Conservation (phyloP, 352 stramenopile genomes). For the Peronospora belbahrii region DNA sequence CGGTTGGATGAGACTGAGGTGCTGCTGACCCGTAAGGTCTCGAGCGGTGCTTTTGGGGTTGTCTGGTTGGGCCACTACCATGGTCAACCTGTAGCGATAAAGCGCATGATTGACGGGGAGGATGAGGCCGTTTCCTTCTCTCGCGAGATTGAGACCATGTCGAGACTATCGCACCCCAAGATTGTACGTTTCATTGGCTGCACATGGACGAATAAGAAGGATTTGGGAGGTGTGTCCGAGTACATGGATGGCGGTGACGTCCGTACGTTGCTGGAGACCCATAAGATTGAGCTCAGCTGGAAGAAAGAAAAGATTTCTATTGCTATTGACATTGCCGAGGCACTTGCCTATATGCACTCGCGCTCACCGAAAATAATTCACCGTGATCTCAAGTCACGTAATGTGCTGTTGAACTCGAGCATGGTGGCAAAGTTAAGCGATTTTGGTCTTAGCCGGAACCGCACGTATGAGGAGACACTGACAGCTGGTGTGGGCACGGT, state of each 20-base stretch:
- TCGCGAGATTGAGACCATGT: conserved; percentile 81
- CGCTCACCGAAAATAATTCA: conserved; percentile 79
- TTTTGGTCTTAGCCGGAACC: conserved; percentile 76
- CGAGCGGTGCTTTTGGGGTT: conserved; percentile 71
- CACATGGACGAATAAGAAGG: conserved; percentile 74
- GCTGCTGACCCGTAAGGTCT: conserved; percentile 75
- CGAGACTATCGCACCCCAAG: conserved; percentile 66
- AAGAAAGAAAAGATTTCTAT: conserved; percentile 79
- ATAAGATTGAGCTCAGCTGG: conserved; percentile 77
- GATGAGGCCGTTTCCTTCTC: conserved; percentile 71
- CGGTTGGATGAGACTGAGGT: conserved; percentile 80
- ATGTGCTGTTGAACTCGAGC: conserved; percentile 69
- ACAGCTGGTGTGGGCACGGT: conserved; percentile 78
- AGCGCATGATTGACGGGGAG: conserved; percentile 81
- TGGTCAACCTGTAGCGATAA: conserved; percentile 75
- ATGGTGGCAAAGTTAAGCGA: conserved; percentile 83
- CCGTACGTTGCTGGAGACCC: conserved; percentile 72
- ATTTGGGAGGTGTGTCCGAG: conserved; percentile 73
- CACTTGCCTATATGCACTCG: conserved; percentile 80
- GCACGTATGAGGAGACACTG: conserved; percentile 80
- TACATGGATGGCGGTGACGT: conserved; percentile 85
- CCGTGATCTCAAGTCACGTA: conserved; percentile 77
- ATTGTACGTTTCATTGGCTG: conserved; percentile 83
- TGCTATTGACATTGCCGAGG: conserved; percentile 73
- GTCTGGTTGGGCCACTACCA: conserved; percentile 86